Evolutionary conservation across 2,329 filamentous ascomycete genomes (phyloP), one percentile per base, ranked within the genome.

Genomic region (Fusarium longipes): DNA sequence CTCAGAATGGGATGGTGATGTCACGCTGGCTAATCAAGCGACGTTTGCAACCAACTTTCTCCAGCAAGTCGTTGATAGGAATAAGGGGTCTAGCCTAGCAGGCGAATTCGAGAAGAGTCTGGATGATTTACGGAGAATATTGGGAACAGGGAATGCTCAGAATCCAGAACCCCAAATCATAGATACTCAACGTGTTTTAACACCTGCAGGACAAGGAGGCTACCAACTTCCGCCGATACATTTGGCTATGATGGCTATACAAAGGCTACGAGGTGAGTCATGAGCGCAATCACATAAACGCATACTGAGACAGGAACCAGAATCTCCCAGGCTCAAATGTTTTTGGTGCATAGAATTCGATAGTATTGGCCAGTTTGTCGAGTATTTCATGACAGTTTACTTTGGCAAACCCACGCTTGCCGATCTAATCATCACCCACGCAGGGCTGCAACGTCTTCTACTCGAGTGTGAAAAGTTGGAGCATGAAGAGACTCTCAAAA

Each of bases 341-440:
- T 59, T 52, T 20, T 60, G 57, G 57, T 48, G 54, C 1, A 29
- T 48, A 1, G 54, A 60, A 5, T 59, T 60, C 1, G 30, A 60
- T 5, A 60, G 25, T 6, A 43, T 60, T 6, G 27, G 20, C 0
- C 57, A 60, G 17, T 60, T 60, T 24, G 57, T 59, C 5, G 57
- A 60, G n/a, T 59, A 60, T 32, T 29, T 60, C 8, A 60, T 60
- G 57, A 60, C 57, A 2, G 57, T 60, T 5, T 60, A 60, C 20
- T 59, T 60, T 7, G 57, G 57, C 5, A 60, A 60, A 30, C 54
- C 54, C 1, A 60, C 54, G 7, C 30, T 60, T 3, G 57, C 54
- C 8, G 54, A 60, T 1, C 54, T 60, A 6, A 43, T 60, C 0
- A n/a, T 60, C 8, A 60, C 57, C 0, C 14, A 60, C 24, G 36